A percentile compares a stretch with the other conserved stretches of the same genome.
Evolutionary conservation across 1,284 basidiomycete species (phyloP).

Genomic region (Heterobasidion irregulare): DNA sequence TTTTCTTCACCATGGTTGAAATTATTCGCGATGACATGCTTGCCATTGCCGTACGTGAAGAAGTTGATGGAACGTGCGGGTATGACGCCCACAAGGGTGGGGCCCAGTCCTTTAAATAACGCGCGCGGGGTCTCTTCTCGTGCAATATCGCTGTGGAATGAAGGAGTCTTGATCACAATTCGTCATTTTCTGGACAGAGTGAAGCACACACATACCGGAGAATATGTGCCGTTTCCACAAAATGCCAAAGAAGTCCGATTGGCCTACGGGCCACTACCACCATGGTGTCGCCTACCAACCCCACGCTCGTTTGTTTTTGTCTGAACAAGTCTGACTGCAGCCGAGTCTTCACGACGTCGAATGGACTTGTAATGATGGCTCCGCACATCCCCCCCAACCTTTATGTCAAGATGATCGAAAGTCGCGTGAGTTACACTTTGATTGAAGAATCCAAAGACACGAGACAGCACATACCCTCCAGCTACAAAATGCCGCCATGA

Average conservation of each 20-base stretch:
- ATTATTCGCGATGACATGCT: constrained; percentile 77
- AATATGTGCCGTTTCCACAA: constrained; percentile 91
- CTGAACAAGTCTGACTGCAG: constrained; percentile 88
- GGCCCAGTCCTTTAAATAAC: constrained; percentile 91
- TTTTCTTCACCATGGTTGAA: constrained; percentile 86
- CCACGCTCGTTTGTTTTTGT: constrained; percentile 42
- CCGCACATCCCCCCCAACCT: constrained; percentile 98
- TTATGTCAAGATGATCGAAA: not conserved
- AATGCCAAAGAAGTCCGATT: constrained; percentile 74
- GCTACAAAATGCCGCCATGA: constrained; percentile 83
- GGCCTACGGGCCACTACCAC: constrained; percentile 35
- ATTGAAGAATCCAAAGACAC: not conserved
- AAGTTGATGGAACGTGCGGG: constrained; percentile 98
- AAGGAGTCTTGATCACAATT: not conserved
- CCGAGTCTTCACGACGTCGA: constrained; percentile 98
- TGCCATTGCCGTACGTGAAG: constrained; percentile 97
- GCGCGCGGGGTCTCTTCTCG: constrained; percentile 87
- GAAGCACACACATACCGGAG: constrained; percentile 53
- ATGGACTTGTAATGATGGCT: constrained; percentile 92
- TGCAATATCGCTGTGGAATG: constrained; percentile 66
- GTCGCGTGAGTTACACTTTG: too few relatives aligned
- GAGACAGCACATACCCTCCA: constrained; percentile 62
- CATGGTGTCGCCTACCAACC: constrained; percentile 29
- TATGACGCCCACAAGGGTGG: constrained; percentile 91
- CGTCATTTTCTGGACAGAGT: not conserved